Evolutionary conservation across 2,329 filamentous ascomycete genomes (phyloP).

Genomic region (Fusarium pseudograminearum): DNA sequence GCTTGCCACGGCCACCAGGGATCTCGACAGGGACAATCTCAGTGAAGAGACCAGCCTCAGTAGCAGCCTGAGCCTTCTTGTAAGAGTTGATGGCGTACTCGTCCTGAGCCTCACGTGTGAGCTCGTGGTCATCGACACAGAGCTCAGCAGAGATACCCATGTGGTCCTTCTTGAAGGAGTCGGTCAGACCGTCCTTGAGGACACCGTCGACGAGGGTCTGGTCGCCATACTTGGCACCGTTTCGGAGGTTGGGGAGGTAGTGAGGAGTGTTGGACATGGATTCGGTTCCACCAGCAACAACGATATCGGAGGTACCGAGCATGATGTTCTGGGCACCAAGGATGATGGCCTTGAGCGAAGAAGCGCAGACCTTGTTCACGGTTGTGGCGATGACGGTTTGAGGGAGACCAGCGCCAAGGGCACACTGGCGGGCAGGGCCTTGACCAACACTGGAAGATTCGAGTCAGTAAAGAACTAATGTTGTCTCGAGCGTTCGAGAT

Average conservation of each 20-base stretch:
- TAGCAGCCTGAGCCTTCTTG: slow-evolving; percentile 90
- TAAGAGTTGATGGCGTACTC: slow-evolving; percentile 96
- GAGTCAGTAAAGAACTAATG: slow-evolving; percentile 25
- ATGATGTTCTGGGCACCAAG: slow-evolving; percentile 97
- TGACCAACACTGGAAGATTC: slow-evolving; percentile 79
- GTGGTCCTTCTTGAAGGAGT: slow-evolving; percentile 95
- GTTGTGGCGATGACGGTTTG: slow-evolving; percentile 87
- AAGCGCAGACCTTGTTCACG: slow-evolving; percentile 99
- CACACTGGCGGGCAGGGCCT: slow-evolving; percentile 95
- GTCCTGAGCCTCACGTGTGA: slow-evolving; percentile 89
- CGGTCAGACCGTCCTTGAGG: slow-evolving; percentile 92
- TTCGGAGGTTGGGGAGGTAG: slow-evolving; percentile 90
- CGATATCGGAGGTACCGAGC: slow-evolving; percentile 90
- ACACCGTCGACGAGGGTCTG: slow-evolving; percentile 90
- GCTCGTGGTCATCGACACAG: slow-evolving; percentile 84
- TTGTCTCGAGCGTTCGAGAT: slow-evolving; percentile 2
- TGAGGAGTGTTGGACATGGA: slow-evolving; percentile 99
- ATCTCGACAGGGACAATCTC: slow-evolving; percentile 95
- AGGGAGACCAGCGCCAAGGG: slow-evolving; percentile 86
- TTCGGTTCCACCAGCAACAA: slow-evolving; percentile 95
- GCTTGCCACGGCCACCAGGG: slow-evolving; percentile 90
- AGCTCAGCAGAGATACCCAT: slow-evolving; percentile 96
- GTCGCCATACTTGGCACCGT: slow-evolving; percentile 93
- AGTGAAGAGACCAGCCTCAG: slow-evolving; percentile 82
- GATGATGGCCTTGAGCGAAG: slow-evolving; percentile 92